A percentile compares a stretch with the other conserved stretches of the same genome.
These are phyloP conservation scores for Aeschynomene evenia DNA, from an alignment of 306 rosid genomes.

Conservation along the genomic window DNA sequence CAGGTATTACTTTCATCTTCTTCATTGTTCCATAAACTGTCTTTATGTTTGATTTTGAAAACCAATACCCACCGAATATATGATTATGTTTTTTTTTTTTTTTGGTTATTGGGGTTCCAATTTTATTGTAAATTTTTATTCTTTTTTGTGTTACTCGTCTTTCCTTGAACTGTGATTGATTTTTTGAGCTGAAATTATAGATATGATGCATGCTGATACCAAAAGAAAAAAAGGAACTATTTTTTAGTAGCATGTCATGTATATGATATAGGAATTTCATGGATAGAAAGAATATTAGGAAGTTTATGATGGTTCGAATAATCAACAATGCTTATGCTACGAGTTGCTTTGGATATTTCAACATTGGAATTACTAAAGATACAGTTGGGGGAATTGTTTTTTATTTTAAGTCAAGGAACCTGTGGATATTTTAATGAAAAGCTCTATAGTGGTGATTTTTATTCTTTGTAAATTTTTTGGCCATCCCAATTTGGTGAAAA, in stretches of 20 bases:
- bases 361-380: slow-evolving; percentile 38
- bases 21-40: not conserved
- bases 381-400: not conserved
- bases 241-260: not conserved
- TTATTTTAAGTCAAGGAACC: not conserved
- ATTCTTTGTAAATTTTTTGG: not conserved
- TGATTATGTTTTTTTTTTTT: not conserved
- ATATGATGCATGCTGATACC: not conserved
- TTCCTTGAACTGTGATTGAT: not conserved
- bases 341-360: slow-evolving; percentile 44
- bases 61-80: not conserved
- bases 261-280: not conserved
- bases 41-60: not conserved
- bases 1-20: slow-evolving; percentile 20
- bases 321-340: slow-evolving; percentile 42
- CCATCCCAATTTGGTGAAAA: not conserved
- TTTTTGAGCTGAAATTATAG: slow-evolving; percentile 35
- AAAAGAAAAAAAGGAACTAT: not conserved
- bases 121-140: not conserved
- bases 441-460: not conserved
- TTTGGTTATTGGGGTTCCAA: not conserved
- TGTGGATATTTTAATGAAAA: not conserved
- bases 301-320: slow-evolving; percentile 43
- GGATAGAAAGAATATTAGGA: slow-evolving; percentile 10
- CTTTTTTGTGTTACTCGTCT: not conserved